Conservation (phyloP, 257 asterid genomes). For the Petunia secreta region DNA sequence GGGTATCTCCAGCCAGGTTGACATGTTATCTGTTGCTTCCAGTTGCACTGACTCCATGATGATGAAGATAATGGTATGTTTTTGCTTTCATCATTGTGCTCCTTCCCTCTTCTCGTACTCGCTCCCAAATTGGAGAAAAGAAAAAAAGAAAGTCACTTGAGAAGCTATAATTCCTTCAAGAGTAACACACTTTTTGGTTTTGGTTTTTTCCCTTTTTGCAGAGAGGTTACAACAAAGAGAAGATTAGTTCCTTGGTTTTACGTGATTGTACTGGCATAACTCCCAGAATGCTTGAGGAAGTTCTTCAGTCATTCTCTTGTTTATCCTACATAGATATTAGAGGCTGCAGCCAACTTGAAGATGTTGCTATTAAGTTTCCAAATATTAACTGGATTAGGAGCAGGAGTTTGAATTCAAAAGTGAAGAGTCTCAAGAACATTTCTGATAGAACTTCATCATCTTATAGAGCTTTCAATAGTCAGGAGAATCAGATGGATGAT, state of each 20-base stretch:
- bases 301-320: slow-evolving; percentile 63
- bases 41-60: slow-evolving; percentile 63
- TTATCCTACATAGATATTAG: slow-evolving; percentile 80
- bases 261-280: slow-evolving; percentile 83
- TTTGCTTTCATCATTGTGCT: slow-evolving; percentile 3
- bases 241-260: slow-evolving; percentile 67
- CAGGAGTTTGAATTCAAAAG: slow-evolving; percentile 50
- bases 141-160: neutral
- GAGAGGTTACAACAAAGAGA: slow-evolving; percentile 76
- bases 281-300: slow-evolving; percentile 72
- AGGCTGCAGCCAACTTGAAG: slow-evolving; percentile 91
- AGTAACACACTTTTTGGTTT: slow-evolving; percentile 21
- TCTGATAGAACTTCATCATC: slow-evolving; percentile 53
- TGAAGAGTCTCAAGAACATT: slow-evolving; percentile 61
- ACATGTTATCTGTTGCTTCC: slow-evolving; percentile 64
- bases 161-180: slow-evolving; percentile 20
- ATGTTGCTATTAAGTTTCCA: slow-evolving; percentile 75
- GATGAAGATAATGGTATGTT: slow-evolving; percentile 71
- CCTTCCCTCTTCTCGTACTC: neutral
- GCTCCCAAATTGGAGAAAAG: neutral
- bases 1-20: slow-evolving; percentile 68
- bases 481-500: slow-evolving; percentile 62
- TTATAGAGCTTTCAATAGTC: slow-evolving; percentile 34
- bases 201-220: slow-evolving; percentile 43
- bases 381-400: slow-evolving; percentile 75